Evolutionary conservation across 441 rosid genomes (phyloP), one percentile per base, ranked within the genome.

Genomic region (Rhodomyrtus psidioides): DNA sequence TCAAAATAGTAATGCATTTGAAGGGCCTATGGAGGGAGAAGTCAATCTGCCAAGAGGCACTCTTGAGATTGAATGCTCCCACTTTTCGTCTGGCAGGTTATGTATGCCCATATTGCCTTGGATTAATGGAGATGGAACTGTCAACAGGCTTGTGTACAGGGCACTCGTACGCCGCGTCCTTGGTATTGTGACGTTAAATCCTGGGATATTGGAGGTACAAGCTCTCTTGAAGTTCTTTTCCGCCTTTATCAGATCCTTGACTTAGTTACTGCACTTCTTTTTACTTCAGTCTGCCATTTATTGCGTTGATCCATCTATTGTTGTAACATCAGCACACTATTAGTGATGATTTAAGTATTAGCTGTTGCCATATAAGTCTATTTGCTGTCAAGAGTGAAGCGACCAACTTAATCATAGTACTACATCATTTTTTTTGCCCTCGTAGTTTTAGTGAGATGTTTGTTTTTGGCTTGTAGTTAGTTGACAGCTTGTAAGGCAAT

Each of bases 71-170:
- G 90, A 92, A 87, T 87, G 84, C 82, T 84, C 82, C 83, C 82
- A 86, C 82, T 88, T 86, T 19, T 88, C 88, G 83, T 87, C 91
- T 49, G 84, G 89, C 85, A 92, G 88, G 86, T 85, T 88, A 86
- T 87, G 90, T 86, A 84, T 92, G 86, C 98, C 97, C 42, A 94
- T 97, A 90, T 90, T 89, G 85, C 99, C 99, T 83, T 97, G 99
- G 99, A 89, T 96, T 85, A 96, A 96, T 90, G 97, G 96, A 86
- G 96, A 97, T 90, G 98, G 97, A 83, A 93, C 95, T 39, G 87
- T 92, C 88, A 96, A 97, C 88, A 93, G 81, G 83, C 83, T 85
- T 57, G 95, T 96, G 70, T 95, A 93, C 88, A 88, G 91, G 89
- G 99, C 97, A 88, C 96, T 96, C 81, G 55, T 93, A 54, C 98